Percentiles rank a stretch among this genome's conserved stretches.
phyloP scores from a whole-genome alignment of 768 basidiomycete species.

The Kwoniella shandongensis region DNA sequence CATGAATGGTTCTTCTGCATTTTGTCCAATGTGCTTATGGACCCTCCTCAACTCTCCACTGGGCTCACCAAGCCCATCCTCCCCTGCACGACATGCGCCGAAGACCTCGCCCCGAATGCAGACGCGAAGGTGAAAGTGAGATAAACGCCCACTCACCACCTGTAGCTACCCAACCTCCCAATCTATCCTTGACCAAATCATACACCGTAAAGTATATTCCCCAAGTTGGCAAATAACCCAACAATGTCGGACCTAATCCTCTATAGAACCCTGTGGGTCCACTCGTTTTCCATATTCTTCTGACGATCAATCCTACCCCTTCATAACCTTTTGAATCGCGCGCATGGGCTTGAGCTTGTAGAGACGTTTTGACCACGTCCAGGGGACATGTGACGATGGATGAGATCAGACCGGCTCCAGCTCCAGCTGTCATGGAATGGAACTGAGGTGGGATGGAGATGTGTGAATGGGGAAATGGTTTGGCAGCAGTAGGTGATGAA shows the following conservation, averaged over 20 bases:
- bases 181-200: conserved; percentile 84
- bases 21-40: conserved; percentile 1
- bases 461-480: conserved; percentile 10
- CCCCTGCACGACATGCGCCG: no score
- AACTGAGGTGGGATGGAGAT: conserved; percentile 40
- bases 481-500: not conserved
- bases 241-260: conserved; percentile 92
- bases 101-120: not conserved
- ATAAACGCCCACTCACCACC: conserved; percentile 24
- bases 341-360: conserved; percentile 85
- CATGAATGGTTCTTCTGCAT: not conserved
- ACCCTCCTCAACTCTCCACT: not conserved
- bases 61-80: not conserved
- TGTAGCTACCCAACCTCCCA: conserved; percentile 67
- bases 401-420: conserved; percentile 88
- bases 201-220: conserved; percentile 98
- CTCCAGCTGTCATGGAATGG: conserved; percentile 68
- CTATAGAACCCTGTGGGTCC: conserved; percentile 90
- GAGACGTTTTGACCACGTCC: conserved; percentile 94
- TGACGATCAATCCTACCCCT: conserved; percentile 67
- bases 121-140: not conserved
- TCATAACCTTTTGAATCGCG: conserved; percentile 71
- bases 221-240: conserved; percentile 98
- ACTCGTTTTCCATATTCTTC: conserved; percentile 62
- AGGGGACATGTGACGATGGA: conserved; percentile 94